Evolutionary conservation across 495 filamentous ascomycete genomes (phyloP), one percentile per base, ranked within the genome.

Genomic region (Penicillium herquei): DNA sequence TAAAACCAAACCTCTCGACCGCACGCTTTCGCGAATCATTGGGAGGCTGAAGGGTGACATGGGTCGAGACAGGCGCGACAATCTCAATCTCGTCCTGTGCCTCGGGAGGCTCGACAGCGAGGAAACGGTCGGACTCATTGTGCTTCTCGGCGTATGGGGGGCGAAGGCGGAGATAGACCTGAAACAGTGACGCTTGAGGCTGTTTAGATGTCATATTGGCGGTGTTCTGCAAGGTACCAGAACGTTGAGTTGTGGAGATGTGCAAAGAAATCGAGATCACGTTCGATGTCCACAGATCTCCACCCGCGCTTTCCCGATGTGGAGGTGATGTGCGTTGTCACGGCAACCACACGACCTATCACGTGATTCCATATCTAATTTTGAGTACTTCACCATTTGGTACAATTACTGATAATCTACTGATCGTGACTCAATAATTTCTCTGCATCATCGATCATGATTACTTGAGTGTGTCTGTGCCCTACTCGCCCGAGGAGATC

Each of bases 1-100:
- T 98, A 67, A 98, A 98, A 0, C 87, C 90, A 60, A 98, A 98
- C 64, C 86, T 91, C 74, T 98, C 94, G 33, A 96, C 81, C 5
- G 91, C 91, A 14, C 91, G 86, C 55, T 92, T 87, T 49, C 94
- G 78, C 59, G 71, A 80, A 45, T 91, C 89, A 43, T 81, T 86
- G 0, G 92, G 92, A 1, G 92, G 91, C 59, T 90, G 90, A 9
- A 96, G 77, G 0, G 88, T 96, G 62, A 97, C 92, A 65, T 96
- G 90, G 7, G 87, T 92, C 2, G 91, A 84, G 13, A 75, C 67
- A 11, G 70, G 63, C 8, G 69, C 59, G 46, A 69, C 65, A 32
- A 82, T 70, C 12, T 73, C 66, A 14, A 62, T 62, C 17, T 68
- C 57, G 32, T 70, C 56, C 30, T 59, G 52, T 34, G 56, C 14